phyloP scores from a whole-genome alignment of 2,329 filamentous ascomycete genomes.

The Pseudogymnoascus sp. region DNA sequence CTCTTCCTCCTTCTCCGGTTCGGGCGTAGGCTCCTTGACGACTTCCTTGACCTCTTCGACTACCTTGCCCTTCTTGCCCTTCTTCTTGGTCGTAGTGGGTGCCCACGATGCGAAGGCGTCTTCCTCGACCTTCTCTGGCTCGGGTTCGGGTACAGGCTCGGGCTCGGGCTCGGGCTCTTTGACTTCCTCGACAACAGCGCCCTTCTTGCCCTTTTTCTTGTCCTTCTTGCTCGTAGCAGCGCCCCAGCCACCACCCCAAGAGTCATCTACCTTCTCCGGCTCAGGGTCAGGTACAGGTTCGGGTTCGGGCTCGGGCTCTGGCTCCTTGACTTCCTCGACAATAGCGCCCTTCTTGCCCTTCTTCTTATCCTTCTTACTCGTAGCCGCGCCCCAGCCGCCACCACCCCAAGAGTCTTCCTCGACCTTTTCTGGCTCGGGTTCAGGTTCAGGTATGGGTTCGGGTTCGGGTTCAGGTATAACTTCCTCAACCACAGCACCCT shows the following conservation, averaged over 20 bases:
- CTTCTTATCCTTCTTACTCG: slow-evolving; percentile 22
- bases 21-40: slow-evolving; percentile 13
- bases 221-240: slow-evolving; percentile 19
- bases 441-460: slow-evolving; percentile 27
- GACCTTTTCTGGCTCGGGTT: slow-evolving; percentile 32
- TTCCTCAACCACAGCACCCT: slow-evolving; percentile 14
- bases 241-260: slow-evolving; percentile 29
- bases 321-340: slow-evolving; percentile 10
- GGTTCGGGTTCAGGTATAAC: slow-evolving; percentile 20
- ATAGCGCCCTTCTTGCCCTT: slow-evolving; percentile 18
- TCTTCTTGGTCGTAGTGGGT: slow-evolving; percentile 20
- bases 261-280: slow-evolving; percentile 28
- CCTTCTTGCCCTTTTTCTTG: slow-evolving; percentile 21
- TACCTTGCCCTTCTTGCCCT: slow-evolving; percentile 21
- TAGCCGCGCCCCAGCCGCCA: slow-evolving; percentile 25
- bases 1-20: slow-evolving; percentile 18
- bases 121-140: slow-evolving; percentile 29
- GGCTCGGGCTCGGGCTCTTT: slow-evolving; percentile 12
- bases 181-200: slow-evolving; percentile 13
- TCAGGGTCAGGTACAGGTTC: slow-evolving; percentile 29
- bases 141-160: slow-evolving; percentile 28
- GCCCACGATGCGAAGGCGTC: slow-evolving; percentile 20
- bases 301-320: slow-evolving; percentile 17
- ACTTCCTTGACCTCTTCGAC: slow-evolving; percentile 16
- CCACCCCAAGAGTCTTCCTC: slow-evolving; percentile 28